Evolutionary conservation across 2,329 filamentous ascomycete genomes (phyloP), one percentile per base, ranked within the genome.

Genomic region (Dactylellina parvicollis): DNA sequence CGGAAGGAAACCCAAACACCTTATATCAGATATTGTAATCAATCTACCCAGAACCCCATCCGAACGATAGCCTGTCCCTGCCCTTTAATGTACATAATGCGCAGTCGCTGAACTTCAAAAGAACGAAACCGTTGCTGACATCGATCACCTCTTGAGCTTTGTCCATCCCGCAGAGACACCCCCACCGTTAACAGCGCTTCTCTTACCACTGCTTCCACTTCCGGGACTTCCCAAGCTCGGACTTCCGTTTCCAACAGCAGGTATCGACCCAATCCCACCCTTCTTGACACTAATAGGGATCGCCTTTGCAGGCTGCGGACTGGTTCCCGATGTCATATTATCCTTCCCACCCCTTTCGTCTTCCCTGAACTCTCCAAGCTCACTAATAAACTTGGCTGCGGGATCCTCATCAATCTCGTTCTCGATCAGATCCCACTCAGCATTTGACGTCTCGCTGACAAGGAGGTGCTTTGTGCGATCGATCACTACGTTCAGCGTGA

Each of bases 361-460:
- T 26, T 74, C 70, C 5, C 62, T 36, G 38, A 67, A 64, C 49
- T 69, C 70, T 20, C 70, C 70, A 22, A 67, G 62, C 42, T 74
- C 70, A 50, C 64, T 74, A 44, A 67, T 69, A 38, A 74, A 74
- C 55, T 65, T 67, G 12, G 70, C 70, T 3, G 61, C 70, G 1
- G 70, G 62, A 14, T 67, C 70, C 40, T 74, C 70, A 8, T 74
- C 70, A n/a, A 74, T 69, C 32, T 74, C 70, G 18, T 74, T 62
- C 32, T 74, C 70, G 47, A 74, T 74, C 26, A 74, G 34, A 46
- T 74, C 70, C 70, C 70, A 74, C 22, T 74, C 70, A 10, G 70
- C 70, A 40, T 67, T 69, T 9, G 70, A 67, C 14, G 70, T 69
- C 47, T 74, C 70, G 38, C 70, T 69, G 10, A 74, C 62, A 9